Evolutionary conservation across 345 rosid species (phyloP).

Genomic region (Pistacia vera): DNA sequence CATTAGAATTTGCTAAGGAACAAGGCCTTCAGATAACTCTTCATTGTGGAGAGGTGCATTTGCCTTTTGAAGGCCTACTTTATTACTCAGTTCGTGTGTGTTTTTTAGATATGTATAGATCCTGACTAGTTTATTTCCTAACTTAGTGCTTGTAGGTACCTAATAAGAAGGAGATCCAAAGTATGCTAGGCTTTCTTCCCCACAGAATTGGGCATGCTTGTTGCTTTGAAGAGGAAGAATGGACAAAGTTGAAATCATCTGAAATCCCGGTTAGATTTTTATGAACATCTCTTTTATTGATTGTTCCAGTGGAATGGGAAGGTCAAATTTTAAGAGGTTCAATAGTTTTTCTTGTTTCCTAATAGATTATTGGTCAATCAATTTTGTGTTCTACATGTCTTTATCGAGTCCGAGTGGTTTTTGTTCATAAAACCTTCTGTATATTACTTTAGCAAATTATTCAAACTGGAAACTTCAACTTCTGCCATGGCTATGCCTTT

Average conservation of each 20-base stretch:
- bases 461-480: too few species aligned
- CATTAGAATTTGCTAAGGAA: constrained; percentile 70
- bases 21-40: constrained; percentile 80
- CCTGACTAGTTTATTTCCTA: constrained; percentile 33
- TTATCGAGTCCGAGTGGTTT: not conserved
- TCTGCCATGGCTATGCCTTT: not conserved
- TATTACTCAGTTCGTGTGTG: not conserved
- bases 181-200: constrained; percentile 87
- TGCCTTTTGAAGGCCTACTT: constrained; percentile 16
- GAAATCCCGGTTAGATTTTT: constrained; percentile 59
- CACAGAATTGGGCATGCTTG: constrained; percentile 92
- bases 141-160: constrained; percentile 90
- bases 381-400: not conserved
- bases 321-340: not conserved
- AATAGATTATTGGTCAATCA: not conserved
- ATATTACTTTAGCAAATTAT: not conserved
- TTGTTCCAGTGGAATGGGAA: not conserved
- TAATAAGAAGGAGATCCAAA: constrained; percentile 72
- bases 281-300: not conserved
- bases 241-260: constrained; percentile 62
- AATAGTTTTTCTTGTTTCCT: not conserved
- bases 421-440: not conserved
- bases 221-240: constrained; percentile 63
- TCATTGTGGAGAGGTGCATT: constrained; percentile 93
- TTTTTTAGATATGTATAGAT: constrained; percentile 18